These are phyloP conservation scores for Solanum hybrid DNA, from an alignment of 305 asterid species.

Conservation along the genomic window DNA sequence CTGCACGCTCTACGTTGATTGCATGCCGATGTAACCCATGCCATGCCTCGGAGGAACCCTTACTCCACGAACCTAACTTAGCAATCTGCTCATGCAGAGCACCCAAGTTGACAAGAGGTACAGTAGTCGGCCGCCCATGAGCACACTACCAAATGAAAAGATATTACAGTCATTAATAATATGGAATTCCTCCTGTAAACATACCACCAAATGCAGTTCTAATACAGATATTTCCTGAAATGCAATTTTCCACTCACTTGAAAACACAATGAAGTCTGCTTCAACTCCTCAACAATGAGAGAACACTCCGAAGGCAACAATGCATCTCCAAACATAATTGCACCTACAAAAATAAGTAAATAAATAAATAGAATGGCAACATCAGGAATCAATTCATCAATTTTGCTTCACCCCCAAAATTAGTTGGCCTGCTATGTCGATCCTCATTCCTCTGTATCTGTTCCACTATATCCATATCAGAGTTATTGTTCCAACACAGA, in stretches of 20 bases:
- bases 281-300: conserved; percentile 83
- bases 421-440: background rate
- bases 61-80: conserved; percentile 27
- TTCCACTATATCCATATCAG: background rate
- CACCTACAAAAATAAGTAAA: conserved; percentile 38
- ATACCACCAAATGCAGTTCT: background rate
- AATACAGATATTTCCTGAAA: conserved; percentile 3
- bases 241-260: conserved; percentile 47
- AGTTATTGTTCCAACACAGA: background rate
- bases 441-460: background rate
- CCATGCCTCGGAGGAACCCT: conserved; percentile 34
- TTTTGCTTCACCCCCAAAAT: background rate
- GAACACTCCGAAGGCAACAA: conserved; percentile 89
- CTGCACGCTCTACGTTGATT: conserved; percentile 46
- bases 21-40: conserved; percentile 57
- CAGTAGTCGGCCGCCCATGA: conserved; percentile 95
- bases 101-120: conserved; percentile 67
- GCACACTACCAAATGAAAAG: conserved; percentile 60
- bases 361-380: background rate
- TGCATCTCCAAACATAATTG: conserved; percentile 92
- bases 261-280: conserved; percentile 78
- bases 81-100: conserved; percentile 45
- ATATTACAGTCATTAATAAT: background rate
- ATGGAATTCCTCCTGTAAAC: background rate
- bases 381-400: background rate